Evolutionary conservation across 2,329 filamentous ascomycete genomes (phyloP).

Genomic region (Bimuria novae-zelandiae): DNA sequence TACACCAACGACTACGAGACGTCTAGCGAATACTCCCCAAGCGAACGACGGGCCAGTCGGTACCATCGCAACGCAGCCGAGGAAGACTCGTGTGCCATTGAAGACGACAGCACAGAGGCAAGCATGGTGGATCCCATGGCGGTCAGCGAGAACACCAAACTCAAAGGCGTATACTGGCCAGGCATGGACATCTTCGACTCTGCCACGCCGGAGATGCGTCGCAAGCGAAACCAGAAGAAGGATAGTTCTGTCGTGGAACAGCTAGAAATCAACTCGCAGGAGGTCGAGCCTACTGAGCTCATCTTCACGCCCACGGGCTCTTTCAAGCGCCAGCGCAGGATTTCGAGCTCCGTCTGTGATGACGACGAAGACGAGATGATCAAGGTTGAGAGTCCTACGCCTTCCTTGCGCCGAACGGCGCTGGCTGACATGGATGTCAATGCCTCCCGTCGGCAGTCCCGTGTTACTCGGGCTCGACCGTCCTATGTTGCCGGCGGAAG

Average conservation of each 20-base stretch:
- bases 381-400: constrained; percentile 41
- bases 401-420: constrained; percentile 29
- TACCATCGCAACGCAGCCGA: constrained; percentile 26
- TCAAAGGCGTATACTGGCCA: constrained; percentile 76
- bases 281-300: constrained; percentile 66
- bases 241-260: constrained; percentile 70
- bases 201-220: constrained; percentile 72
- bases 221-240: constrained; percentile 79
- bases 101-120: constrained; percentile 32
- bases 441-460: constrained; percentile 36
- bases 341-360: constrained; percentile 51
- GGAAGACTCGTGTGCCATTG: constrained; percentile 37
- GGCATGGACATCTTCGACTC: constrained; percentile 85
- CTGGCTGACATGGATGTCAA: constrained; percentile 42
- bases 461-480: constrained; percentile 23
- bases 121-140: constrained; percentile 31
- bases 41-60: constrained; percentile 23
- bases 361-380: constrained; percentile 45
- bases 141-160: constrained; percentile 51
- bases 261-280: constrained; percentile 67
- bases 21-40: constrained; percentile 43
- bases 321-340: constrained; percentile 49
- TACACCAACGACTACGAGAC: constrained; percentile 46
- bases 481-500: constrained; percentile 26
- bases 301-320: constrained; percentile 59